Conservation (phyloP, 257 asterid genomes). For the Cruciata laevipes region DNA sequence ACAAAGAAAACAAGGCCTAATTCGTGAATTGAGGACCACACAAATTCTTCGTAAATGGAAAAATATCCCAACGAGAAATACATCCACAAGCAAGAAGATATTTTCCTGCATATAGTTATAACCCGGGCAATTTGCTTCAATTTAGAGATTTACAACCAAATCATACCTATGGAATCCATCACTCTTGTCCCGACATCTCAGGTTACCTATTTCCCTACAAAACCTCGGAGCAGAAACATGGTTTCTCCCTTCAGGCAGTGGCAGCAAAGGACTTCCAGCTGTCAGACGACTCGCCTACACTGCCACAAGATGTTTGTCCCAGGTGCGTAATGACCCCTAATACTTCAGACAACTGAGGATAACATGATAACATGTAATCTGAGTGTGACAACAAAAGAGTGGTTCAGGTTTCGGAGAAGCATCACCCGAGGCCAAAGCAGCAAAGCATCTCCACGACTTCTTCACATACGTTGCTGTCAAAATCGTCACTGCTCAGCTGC, state of each 20-base stretch:
- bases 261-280: slow-evolving; percentile 26
- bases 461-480: slow-evolving; percentile 72
- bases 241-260: slow-evolving; percentile 27
- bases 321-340: slow-evolving; percentile 35
- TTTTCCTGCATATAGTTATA: not conserved
- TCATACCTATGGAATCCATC: slow-evolving; percentile 38
- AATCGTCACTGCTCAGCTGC: slow-evolving; percentile 66
- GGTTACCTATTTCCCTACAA: slow-evolving; percentile 23
- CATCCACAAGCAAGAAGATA: slow-evolving; percentile 15
- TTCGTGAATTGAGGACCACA: no score
- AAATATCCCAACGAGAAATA: no score
- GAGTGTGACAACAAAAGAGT: not conserved
- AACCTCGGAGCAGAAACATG: slow-evolving; percentile 19
- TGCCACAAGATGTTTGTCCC: slow-evolving; percentile 92
- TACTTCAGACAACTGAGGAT: not conserved
- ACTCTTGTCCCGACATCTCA: slow-evolving; percentile 21
- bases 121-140: not conserved
- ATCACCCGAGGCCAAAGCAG: slow-evolving; percentile 81
- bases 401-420: slow-evolving; percentile 77
- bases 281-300: slow-evolving; percentile 31
- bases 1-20: no score
- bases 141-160: not conserved
- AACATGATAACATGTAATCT: not conserved
- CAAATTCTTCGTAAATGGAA: no score
- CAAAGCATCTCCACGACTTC: slow-evolving; percentile 69